phyloP scores from a whole-genome alignment of 805 yeast genomes.

The Clavispora fructus region DNA sequence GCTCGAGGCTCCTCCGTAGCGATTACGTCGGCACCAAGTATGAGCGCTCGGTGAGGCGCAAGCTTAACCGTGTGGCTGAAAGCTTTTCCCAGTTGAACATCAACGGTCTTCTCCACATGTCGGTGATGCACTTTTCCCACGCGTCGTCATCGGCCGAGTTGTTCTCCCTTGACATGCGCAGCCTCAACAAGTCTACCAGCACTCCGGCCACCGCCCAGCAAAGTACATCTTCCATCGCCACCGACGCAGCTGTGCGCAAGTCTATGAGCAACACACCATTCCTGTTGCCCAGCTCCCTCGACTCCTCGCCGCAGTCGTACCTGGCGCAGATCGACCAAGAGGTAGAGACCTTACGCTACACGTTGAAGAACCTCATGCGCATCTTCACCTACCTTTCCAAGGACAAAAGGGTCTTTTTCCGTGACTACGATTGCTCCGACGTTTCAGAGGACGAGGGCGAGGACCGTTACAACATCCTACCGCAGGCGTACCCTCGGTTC shows the following conservation, averaged over 20 bases:
- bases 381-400: slow-evolving; percentile 28
- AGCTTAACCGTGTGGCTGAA: slow-evolving; percentile 48
- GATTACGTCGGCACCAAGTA: slow-evolving; percentile 45
- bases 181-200: slow-evolving; percentile 18
- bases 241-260: not conserved
- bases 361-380: slow-evolving; percentile 24
- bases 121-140: slow-evolving; percentile 32
- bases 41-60: slow-evolving; percentile 42
- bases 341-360: slow-evolving; percentile 29
- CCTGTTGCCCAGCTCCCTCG: not conserved
- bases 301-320: slow-evolving; percentile 19
- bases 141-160: slow-evolving; percentile 20
- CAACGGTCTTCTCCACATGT: slow-evolving; percentile 58
- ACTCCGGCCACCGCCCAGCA: slow-evolving; percentile 6
- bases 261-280: not conserved
- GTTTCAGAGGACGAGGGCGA: slow-evolving; percentile 30
- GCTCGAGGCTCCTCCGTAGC: slow-evolving; percentile 49
- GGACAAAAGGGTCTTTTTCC: slow-evolving; percentile 24
- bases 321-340: slow-evolving; percentile 37
- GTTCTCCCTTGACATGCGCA: slow-evolving; percentile 26
- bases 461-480: slow-evolving; percentile 39
- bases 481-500: slow-evolving; percentile 68
- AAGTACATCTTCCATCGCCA: slow-evolving; percentile 5
- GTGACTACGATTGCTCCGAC: slow-evolving; percentile 37
- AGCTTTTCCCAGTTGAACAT: slow-evolving; percentile 60